Evolutionary conservation across 2,329 filamentous ascomycete species (phyloP).

Genomic region (Knufia fluminis): DNA sequence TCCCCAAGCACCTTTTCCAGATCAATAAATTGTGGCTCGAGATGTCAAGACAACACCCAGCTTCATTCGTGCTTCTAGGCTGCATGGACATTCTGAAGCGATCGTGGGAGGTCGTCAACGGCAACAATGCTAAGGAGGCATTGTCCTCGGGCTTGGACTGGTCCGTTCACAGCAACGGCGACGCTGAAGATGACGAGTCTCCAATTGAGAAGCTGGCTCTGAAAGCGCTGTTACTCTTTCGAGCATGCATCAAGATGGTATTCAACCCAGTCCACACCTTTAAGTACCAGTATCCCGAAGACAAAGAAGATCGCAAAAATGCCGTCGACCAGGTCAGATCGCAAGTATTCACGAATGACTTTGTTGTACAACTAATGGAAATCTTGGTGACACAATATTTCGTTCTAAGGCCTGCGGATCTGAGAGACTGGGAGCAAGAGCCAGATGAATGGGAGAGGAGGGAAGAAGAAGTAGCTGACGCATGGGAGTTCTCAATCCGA

Average conservation of each 20-base stretch:
- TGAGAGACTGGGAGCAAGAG: slow-evolving; percentile 87
- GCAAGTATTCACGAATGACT: slow-evolving; percentile 63
- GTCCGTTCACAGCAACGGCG: slow-evolving; percentile 35
- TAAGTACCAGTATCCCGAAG: slow-evolving; percentile 65
- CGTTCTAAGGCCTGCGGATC: slow-evolving; percentile 72
- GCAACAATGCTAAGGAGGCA: slow-evolving; percentile 25
- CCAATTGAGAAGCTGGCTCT: slow-evolving; percentile 71
- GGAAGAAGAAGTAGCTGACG: slow-evolving; percentile 74
- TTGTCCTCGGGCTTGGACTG: slow-evolving; percentile 24
- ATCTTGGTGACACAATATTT: slow-evolving; percentile 80
- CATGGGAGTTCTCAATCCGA: slow-evolving; percentile 85
- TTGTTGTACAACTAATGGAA: slow-evolving; percentile 75
- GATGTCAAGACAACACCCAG: slow-evolving; percentile 70
- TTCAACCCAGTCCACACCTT: slow-evolving; percentile 74
- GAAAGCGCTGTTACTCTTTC: slow-evolving; percentile 71
- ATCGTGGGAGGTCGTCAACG: slow-evolving; percentile 76
- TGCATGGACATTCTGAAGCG: slow-evolving; percentile 66
- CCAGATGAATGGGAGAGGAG: slow-evolving; percentile 91
- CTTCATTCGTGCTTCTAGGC: slow-evolving; percentile 72
- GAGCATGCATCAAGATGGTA: slow-evolving; percentile 75
- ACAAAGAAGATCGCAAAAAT: slow-evolving; percentile 64
- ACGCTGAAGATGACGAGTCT: slow-evolving; percentile 41
- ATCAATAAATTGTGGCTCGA: slow-evolving; percentile 85
- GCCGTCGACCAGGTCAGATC: slow-evolving; percentile 62
- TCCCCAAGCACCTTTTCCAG: slow-evolving; percentile 83